phyloP scores from a whole-genome alignment of 148 eudicot genomes.

The Euryodendron excelsum region DNA sequence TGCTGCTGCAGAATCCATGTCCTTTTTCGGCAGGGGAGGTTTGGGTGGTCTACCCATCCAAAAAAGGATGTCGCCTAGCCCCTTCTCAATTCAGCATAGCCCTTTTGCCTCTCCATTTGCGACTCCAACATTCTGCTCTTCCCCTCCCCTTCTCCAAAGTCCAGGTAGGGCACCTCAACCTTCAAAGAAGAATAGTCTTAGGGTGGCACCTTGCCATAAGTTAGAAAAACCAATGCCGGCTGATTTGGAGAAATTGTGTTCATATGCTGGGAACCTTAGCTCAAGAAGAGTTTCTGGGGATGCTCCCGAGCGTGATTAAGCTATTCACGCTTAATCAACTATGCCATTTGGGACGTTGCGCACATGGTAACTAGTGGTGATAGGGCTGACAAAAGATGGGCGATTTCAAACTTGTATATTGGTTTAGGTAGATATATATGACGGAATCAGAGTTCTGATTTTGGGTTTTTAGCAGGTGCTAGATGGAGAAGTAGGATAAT shows the following conservation, averaged over 20 bases:
- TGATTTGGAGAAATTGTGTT: constrained; percentile 53
- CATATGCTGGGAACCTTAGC: constrained; percentile 47
- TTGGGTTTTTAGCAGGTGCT: neutral
- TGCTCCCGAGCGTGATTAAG: constrained; percentile 57
- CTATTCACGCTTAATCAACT: too few relatives aligned
- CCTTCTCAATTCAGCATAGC: constrained; percentile 85
- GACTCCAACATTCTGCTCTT: constrained; percentile 80
- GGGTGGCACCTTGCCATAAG: constrained; percentile 21
- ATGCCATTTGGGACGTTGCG: neutral
- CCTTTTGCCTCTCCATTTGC: constrained; percentile 86
- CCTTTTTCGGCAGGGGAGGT: constrained; percentile 69
- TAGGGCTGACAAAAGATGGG: neutral
- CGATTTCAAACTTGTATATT: neutral
- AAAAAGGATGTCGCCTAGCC: constrained; percentile 86
- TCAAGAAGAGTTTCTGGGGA: constrained; percentile 43
- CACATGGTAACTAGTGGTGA: neutral
- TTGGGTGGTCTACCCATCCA: constrained; percentile 71
- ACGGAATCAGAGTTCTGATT: neutral
- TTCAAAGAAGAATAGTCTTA: constrained; percentile 18
- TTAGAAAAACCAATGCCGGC: constrained; percentile 30
- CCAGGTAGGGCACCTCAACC: constrained; percentile 54
- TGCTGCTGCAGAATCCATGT: constrained; percentile 52
- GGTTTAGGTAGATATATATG: neutral
- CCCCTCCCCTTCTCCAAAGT: constrained; percentile 61
- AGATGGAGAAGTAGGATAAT: neutral